Conservation (phyloP, 768 basidiomycete species). For the Tulasnella sp. region DNA sequence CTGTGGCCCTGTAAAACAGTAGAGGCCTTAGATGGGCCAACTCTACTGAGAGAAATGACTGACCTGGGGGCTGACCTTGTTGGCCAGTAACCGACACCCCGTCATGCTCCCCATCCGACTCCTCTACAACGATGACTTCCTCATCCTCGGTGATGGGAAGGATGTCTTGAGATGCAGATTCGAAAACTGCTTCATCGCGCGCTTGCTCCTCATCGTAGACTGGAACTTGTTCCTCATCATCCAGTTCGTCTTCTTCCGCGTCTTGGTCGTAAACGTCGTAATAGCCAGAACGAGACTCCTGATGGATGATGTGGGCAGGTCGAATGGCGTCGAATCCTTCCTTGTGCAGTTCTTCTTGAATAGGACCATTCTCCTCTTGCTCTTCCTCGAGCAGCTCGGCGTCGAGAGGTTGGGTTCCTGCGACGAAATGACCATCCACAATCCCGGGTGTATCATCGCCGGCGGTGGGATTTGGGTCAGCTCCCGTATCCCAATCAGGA, state of each 20-base stretch:
- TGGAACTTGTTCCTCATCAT: background rate
- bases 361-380: background rate
- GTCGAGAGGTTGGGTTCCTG: background rate
- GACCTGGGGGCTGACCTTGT: background rate
- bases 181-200: background rate
- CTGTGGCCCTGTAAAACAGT: background rate
- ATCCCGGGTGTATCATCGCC: background rate
- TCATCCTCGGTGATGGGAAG: background rate
- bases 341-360: background rate
- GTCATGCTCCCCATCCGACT: background rate
- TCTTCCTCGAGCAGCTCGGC: background rate
- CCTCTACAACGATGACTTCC: background rate
- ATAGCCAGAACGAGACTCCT: background rate
- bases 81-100: background rate
- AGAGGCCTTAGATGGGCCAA: background rate
- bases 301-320: background rate
- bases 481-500: background rate
- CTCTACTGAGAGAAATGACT: background rate
- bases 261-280: slow-evolving; percentile 2
- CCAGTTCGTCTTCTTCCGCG: background rate
- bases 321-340: background rate
- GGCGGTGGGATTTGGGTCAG: background rate
- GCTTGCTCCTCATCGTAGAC: background rate
- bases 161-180: background rate
- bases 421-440: background rate